A percentile compares a stretch with the other conserved stretches of the same genome.
phyloP scores from a whole-genome alignment of 176 grass and related monocot genomes.

The Neostapfia colusana region DNA sequence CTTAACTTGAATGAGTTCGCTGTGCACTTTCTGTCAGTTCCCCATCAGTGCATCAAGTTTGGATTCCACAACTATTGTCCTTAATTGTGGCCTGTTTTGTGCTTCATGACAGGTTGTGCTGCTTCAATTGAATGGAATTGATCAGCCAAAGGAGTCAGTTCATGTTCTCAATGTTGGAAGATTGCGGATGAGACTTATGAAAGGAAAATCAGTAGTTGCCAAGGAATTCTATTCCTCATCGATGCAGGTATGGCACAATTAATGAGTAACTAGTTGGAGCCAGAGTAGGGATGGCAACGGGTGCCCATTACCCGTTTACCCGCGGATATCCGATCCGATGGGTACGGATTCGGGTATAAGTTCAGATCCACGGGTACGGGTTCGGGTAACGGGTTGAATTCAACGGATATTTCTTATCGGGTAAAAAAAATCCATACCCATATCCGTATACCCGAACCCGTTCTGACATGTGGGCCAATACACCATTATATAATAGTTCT shows the following conservation, averaged over 20 bases:
- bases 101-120: conserved; percentile 58
- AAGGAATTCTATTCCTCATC: conserved; percentile 89
- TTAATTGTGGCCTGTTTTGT: conserved; percentile 14
- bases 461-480: too few species aligned
- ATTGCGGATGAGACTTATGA: conserved; percentile 69
- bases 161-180: conserved; percentile 73
- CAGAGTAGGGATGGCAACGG: too few species aligned
- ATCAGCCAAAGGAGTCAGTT: conserved; percentile 59
- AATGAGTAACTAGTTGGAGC: too few species aligned
- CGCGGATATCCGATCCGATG: too few species aligned
- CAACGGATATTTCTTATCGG: too few species aligned
- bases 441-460: too few species aligned
- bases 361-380: too few species aligned
- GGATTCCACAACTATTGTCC: background rate
- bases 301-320: too few species aligned
- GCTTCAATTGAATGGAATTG: conserved; percentile 67
- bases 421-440: too few species aligned
- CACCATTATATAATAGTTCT: too few species aligned
- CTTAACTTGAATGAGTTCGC: background rate
- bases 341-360: too few species aligned
- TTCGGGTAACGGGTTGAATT: too few species aligned
- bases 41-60: background rate
- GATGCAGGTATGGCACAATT: conserved; percentile 63
- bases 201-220: conserved; percentile 64
- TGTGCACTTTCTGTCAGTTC: background rate